These are phyloP conservation scores for Centaurea solstitialis DNA, from an alignment of 129 eudicot genomes.

Conservation along the genomic window DNA sequence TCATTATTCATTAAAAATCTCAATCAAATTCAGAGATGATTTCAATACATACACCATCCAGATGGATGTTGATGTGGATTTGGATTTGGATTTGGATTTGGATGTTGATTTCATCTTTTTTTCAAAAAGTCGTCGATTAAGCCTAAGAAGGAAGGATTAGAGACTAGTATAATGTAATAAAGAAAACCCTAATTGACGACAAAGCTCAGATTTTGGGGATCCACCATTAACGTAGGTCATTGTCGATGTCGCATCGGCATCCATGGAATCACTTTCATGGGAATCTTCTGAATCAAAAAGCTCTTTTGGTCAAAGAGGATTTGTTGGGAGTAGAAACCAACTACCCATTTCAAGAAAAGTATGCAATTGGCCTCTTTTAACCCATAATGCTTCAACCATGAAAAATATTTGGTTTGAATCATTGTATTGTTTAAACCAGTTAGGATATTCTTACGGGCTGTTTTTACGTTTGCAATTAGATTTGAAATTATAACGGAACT, in stretches of 20 bases:
- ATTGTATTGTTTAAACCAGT: too few relatives aligned
- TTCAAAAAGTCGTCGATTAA: constrained; percentile 1
- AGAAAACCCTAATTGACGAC: constrained; percentile 13
- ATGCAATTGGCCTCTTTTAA: not conserved
- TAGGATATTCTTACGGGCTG: too few relatives aligned
- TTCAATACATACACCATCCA: not conserved
- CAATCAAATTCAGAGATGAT: not conserved
- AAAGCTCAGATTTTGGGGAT: constrained; percentile 21
- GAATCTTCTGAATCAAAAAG: constrained; percentile 28
- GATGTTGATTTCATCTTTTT: not conserved
- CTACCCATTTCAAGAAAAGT: not conserved
- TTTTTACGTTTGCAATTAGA: too few relatives aligned
- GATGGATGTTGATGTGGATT: not conserved
- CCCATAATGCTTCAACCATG: not conserved
- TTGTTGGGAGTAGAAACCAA: not conserved
- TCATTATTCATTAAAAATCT: not conserved
- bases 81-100: too few relatives aligned
- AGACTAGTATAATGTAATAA: not conserved
- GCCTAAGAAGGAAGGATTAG: not conserved
- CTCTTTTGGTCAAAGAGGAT: constrained; percentile 19
- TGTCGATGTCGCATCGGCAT: constrained; percentile 15
- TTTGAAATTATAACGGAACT: too few relatives aligned
- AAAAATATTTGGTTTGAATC: too few relatives aligned
- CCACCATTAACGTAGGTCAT: constrained; percentile 19
- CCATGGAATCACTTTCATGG: constrained; percentile 6